A percentile compares a stretch with the other conserved stretches of the same genome.
These are phyloP conservation scores for Mariannaea sp. DNA, from an alignment of 2,329 filamentous ascomycete species.

Conservation along the genomic window DNA sequence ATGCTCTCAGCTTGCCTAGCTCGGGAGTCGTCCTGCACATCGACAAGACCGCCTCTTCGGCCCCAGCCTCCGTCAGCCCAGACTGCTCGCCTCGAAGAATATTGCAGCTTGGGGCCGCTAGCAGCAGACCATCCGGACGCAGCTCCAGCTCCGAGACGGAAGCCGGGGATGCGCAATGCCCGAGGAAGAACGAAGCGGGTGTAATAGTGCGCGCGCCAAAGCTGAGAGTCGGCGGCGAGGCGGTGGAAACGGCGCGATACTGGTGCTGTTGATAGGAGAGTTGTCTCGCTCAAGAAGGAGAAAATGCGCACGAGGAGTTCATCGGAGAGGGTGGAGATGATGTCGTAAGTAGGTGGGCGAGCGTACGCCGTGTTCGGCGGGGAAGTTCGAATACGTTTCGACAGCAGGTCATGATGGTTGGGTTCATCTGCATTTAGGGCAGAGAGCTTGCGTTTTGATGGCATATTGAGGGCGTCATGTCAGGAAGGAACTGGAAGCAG, in stretches of 20 bases:
- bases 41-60: slow-evolving; percentile 49
- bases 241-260: slow-evolving; percentile 77
- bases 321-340: slow-evolving; percentile 77
- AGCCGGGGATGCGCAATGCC: slow-evolving; percentile 74
- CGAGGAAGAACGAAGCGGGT: slow-evolving; percentile 83
- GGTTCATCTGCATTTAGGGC: slow-evolving; percentile 2
- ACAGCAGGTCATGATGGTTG: slow-evolving; percentile 16
- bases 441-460: slow-evolving; percentile 33
- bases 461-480: slow-evolving; percentile 24
- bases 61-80: slow-evolving; percentile 51
- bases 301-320: slow-evolving; percentile 87
- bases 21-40: slow-evolving; percentile 53
- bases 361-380: slow-evolving; percentile 10
- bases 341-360: slow-evolving; percentile 52
- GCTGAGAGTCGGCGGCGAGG: slow-evolving; percentile 78
- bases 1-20: slow-evolving; percentile 45
- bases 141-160: slow-evolving; percentile 47
- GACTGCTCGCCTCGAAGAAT: slow-evolving; percentile 49
- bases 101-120: slow-evolving; percentile 47
- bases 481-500: slow-evolving; percentile 22
- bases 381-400: slow-evolving; percentile 33
- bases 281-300: slow-evolving; percentile 71
- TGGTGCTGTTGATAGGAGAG: slow-evolving; percentile 65
- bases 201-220: slow-evolving; percentile 93
- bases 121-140: slow-evolving; percentile 16